Percentiles rank a stretch among this genome's conserved stretches.
phyloP scores from a whole-genome alignment of 2,329 filamentous ascomycete species.

The Colletotrichum tropicale region DNA sequence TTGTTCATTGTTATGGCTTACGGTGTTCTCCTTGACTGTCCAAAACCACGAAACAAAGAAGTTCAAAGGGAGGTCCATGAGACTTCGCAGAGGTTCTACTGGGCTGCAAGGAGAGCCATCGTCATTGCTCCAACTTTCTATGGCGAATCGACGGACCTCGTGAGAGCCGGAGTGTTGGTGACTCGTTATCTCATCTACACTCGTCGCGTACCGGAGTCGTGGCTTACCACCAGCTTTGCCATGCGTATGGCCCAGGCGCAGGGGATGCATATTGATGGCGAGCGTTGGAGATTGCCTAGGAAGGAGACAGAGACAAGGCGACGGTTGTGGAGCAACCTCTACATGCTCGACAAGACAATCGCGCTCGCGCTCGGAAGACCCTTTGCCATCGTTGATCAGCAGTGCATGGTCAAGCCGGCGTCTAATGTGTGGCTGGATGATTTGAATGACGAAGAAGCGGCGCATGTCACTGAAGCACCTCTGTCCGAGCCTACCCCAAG shows the following conservation, averaged over 20 bases:
- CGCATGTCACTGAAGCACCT: constrained; percentile 22
- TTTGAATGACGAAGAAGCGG: constrained; percentile 33
- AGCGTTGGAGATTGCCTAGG: constrained; percentile 38
- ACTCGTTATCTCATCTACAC: constrained; percentile 43
- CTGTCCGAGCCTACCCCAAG: constrained; percentile 36
- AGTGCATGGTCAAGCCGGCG: constrained; percentile 39
- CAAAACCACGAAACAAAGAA: constrained; percentile 32
- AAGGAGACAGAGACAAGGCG: constrained; percentile 40
- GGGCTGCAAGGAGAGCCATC: constrained; percentile 41
- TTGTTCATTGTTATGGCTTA: constrained; percentile 45
- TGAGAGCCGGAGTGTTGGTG: constrained; percentile 41
- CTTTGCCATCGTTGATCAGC: constrained; percentile 40
- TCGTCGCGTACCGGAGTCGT: constrained; percentile 40
- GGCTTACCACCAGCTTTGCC: constrained; percentile 45
- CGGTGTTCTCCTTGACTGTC: constrained; percentile 39
- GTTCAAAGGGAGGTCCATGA: constrained; percentile 39
- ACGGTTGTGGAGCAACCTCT: constrained; percentile 43
- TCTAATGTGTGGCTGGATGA: constrained; percentile 44
- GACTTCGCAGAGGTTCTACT: constrained; percentile 43
- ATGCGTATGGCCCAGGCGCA: constrained; percentile 47
- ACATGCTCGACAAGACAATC: constrained; percentile 42
- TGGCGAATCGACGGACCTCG: constrained; percentile 43
- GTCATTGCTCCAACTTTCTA: constrained; percentile 46
- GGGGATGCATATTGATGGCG: constrained; percentile 46
- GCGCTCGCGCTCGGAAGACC: constrained; percentile 43